Percentiles rank a stretch among this genome's conserved stretches.
These are phyloP conservation scores for Microdochium trichocladiopsis DNA, from an alignment of 2,329 filamentous ascomycete genomes.

Conservation along the genomic window DNA sequence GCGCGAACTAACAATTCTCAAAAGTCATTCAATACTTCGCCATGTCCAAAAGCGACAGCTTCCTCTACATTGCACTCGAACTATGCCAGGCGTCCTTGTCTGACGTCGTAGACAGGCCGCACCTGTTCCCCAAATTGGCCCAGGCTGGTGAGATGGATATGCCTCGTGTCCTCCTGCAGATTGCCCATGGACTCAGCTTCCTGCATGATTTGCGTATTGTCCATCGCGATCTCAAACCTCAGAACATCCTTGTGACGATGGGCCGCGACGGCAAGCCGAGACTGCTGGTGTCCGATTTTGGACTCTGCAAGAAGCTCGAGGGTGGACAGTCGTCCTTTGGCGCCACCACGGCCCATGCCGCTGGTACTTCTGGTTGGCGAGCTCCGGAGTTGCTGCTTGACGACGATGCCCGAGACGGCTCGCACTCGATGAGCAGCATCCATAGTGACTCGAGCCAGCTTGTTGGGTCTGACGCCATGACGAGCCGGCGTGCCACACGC, in stretches of 20 bases:
- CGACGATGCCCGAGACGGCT: conserved; percentile 54
- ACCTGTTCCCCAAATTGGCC: conserved; percentile 61
- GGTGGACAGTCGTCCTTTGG: conserved; percentile 91
- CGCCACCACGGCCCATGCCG: conserved; percentile 87
- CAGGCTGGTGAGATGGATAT: conserved; percentile 68
- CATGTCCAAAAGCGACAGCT: conserved; percentile 80
- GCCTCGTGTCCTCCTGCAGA: conserved; percentile 76
- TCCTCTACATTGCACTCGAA: conserved; percentile 94
- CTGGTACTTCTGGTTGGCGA: conserved; percentile 92
- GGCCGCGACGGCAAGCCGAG: conserved; percentile 64
- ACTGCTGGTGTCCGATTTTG: conserved; percentile 96
- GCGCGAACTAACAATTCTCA: conserved; percentile 13
- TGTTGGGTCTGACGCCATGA: conserved; percentile 49
- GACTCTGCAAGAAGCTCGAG: conserved; percentile 93
- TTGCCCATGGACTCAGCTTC: conserved; percentile 82
- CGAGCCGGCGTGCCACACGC: conserved; percentile 76
- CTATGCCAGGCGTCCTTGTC: conserved; percentile 89
- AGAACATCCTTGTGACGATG: conserved; percentile 87
- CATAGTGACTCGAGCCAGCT: conserved; percentile 58
- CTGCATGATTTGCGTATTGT: conserved; percentile 90
- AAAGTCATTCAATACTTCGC: conserved; percentile 93
- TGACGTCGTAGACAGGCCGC: conserved; percentile 77
- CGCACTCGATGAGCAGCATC: conserved; percentile 37
- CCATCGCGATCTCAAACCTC: conserved; percentile 93
- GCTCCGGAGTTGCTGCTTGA: conserved; percentile 87